Evolutionary conservation across 257 asterid genomes (phyloP).

Genomic region (Solanum pimpinellifolium): DNA sequence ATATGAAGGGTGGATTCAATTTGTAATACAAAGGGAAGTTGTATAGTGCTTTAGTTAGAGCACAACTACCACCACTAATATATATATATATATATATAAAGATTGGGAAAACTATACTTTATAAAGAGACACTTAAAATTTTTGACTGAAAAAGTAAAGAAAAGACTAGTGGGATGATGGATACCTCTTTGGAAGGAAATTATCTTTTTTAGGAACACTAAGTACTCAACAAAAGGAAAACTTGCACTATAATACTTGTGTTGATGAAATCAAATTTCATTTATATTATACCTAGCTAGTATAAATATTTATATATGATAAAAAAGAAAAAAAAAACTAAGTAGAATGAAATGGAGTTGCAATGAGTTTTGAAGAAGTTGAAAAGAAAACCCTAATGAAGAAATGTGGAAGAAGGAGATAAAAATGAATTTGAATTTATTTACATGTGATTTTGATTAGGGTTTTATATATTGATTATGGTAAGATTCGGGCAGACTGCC

Average conservation of each 20-base stretch:
- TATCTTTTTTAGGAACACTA: neutral
- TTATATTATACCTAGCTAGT: neutral
- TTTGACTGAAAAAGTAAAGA: neutral
- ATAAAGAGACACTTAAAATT: neutral
- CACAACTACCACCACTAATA: neutral
- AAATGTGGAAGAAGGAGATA: neutral
- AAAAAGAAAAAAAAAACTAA: too few relatives aligned
- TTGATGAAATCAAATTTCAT: neutral
- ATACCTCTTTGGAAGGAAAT: neutral
- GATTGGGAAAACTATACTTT: neutral
- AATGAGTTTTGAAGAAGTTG: neutral
- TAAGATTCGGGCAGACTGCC: conserved; percentile 26
- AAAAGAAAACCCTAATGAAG: neutral
- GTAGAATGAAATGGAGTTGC: neutral
- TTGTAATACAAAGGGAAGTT: neutral
- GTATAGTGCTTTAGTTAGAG: neutral
- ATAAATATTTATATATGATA: neutral
- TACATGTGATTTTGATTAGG: neutral
- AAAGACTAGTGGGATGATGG: neutral
- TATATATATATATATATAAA: neutral
- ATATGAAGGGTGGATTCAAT: neutral
- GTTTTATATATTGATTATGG: neutral
- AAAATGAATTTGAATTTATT: neutral
- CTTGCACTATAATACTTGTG: neutral
- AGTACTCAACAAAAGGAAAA: neutral